Evolutionary conservation across 768 basidiomycete species (phyloP), one percentile per base, ranked within the genome.

Genomic region (Russula earlei): DNA sequence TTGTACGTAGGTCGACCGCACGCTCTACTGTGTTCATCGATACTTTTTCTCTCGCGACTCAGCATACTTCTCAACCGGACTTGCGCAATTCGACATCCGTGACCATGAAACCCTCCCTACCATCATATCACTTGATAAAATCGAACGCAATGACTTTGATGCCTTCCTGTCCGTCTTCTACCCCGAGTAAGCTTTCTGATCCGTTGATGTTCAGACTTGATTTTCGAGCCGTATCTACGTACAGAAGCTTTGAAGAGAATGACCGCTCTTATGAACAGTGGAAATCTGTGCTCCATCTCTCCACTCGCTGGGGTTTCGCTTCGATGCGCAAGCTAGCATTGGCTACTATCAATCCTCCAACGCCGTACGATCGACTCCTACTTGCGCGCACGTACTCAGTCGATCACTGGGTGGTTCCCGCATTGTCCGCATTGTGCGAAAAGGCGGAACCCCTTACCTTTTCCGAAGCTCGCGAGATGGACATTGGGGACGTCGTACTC

Each of bases 221-320:
- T 41, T 20, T 17, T 46, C 11, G 49, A 56, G 5, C 15, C 12
- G 14, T 24, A 41, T 31, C 12, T 24, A 7, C 14, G 1, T 11
- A 7, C 34, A 60, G 59, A 12, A n/a, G 48, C 20, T 57, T 60
- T 19, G 59, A 49, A 5, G 19, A 22, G 4, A n/a, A 12, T 4
- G 15, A 33, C 6, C 50, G 57, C 25, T 57, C 55, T 2, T 63
- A 59, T 17, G 60, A 63, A 34, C 42, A 62, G 25, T 67, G 67
- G 63, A 58, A 58, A 8, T 63, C 68, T 5, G 62, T 67, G 22
- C 59, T 68, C 31, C 42, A 63, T 27, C 41, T 65, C 25, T 62
- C 66, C 3, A 56, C 65, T 57, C 68, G 15, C 43, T 74, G 29
- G 71, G 68, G 51, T 49, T 68, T 57, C 55, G 67, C 54, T 29